phyloP scores from a whole-genome alignment of 148 eudicot species.

The Camellia lanceoleosa region DNA sequence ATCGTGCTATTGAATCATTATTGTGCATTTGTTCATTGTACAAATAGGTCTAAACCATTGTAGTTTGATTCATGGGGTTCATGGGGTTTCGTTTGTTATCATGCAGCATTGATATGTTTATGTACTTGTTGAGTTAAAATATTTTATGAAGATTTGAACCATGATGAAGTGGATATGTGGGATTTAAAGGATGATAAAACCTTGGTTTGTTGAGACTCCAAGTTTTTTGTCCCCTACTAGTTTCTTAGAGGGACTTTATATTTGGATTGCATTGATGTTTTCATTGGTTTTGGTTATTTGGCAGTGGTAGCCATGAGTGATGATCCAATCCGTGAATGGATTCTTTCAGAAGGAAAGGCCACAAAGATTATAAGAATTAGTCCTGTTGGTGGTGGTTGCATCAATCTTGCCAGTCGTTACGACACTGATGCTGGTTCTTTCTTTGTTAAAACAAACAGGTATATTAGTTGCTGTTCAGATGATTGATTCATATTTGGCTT shows the following conservation, averaged over 20 bases:
- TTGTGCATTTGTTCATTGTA: neutral
- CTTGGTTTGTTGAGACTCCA: too few relatives aligned
- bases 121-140: neutral
- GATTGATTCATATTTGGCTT: neutral
- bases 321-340: conserved; percentile 92
- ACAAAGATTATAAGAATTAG: conserved; percentile 59
- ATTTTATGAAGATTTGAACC: neutral
- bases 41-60: neutral
- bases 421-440: conserved; percentile 90
- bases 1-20: neutral
- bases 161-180: neutral
- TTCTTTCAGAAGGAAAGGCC: conserved; percentile 82
- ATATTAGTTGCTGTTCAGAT: neutral
- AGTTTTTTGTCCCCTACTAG: neutral
- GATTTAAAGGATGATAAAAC: neutral
- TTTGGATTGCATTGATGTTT: conserved; percentile 6
- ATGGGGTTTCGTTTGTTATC: neutral
- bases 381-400: conserved; percentile 94
- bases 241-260: neutral
- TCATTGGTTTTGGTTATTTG: conserved; percentile 10
- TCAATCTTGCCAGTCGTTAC: conserved; percentile 76
- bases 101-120: neutral
- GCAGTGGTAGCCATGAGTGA: conserved; percentile 72
- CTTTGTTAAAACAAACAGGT: conserved; percentile 96
- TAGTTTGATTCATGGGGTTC: neutral